phyloP scores from a whole-genome alignment of 345 rosid species.

The Erodium maritimum region DNA sequence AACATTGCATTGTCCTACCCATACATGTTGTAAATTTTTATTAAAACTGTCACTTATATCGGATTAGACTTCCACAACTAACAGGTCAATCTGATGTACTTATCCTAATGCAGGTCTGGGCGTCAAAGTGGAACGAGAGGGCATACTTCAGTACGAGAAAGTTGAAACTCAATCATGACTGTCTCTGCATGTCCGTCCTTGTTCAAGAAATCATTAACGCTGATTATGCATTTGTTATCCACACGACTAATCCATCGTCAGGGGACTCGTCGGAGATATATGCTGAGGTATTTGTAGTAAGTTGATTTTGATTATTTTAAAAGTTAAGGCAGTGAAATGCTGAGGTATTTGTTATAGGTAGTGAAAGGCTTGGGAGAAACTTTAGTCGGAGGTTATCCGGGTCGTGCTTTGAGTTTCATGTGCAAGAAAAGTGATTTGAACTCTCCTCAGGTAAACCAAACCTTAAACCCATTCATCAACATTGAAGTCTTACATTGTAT shows the following conservation, averaged over 20 bases:
- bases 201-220: slow-evolving; percentile 95
- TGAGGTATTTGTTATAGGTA: slow-evolving; percentile 66
- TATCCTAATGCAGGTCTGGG: slow-evolving; percentile 65
- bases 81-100: not conserved
- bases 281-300: slow-evolving; percentile 50
- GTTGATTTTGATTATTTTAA: not conserved
- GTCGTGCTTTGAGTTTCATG: slow-evolving; percentile 90
- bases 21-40: not conserved
- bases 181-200: slow-evolving; percentile 95
- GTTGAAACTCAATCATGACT: slow-evolving; percentile 79
- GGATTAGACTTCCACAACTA: too few relatives aligned
- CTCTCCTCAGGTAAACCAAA: slow-evolving; percentile 58
- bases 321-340: too few relatives aligned
- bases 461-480: too few relatives aligned
- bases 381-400: slow-evolving; percentile 97
- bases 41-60: too few relatives aligned
- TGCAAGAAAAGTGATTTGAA: slow-evolving; percentile 61
- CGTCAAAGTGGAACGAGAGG: slow-evolving; percentile 98
- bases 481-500: too few relatives aligned
- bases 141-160: slow-evolving; percentile 91
- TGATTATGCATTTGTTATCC: slow-evolving; percentile 95
- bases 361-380: slow-evolving; percentile 98
- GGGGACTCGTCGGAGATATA: slow-evolving; percentile 88
- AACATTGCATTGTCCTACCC: slow-evolving; percentile 3
- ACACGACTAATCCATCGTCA: slow-evolving; percentile 93